phyloP scores from a whole-genome alignment of 2,329 filamentous ascomycete genomes.

The Fusarium pilosicola region DNA sequence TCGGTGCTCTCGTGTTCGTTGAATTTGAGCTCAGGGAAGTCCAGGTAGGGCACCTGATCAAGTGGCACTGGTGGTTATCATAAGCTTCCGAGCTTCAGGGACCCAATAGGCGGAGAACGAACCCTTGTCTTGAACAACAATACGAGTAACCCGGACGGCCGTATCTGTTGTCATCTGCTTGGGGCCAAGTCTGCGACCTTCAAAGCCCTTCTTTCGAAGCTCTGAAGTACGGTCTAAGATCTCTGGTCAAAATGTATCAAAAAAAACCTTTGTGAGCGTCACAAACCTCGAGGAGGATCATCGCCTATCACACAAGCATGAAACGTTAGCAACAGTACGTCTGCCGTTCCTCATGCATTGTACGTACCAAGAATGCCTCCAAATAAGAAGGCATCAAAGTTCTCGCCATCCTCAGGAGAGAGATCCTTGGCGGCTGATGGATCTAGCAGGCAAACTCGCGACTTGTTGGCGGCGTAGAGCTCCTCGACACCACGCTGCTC shows the following conservation, averaged over 20 bases:
- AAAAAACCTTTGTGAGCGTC: neutral
- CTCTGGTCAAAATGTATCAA: slow-evolving; percentile 19
- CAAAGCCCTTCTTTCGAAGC: slow-evolving; percentile 90
- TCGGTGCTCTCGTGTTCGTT: slow-evolving; percentile 92
- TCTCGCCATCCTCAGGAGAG: slow-evolving; percentile 81
- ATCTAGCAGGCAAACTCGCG: slow-evolving; percentile 87
- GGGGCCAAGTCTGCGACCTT: slow-evolving; percentile 85
- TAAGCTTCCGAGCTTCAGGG: slow-evolving; percentile 5
- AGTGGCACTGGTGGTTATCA: slow-evolving; percentile 69
- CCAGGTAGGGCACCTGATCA: slow-evolving; percentile 81
- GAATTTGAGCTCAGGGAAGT: slow-evolving; percentile 89
- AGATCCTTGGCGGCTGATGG: slow-evolving; percentile 85
- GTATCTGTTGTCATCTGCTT: slow-evolving; percentile 99
- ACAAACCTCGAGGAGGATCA: slow-evolving; percentile 88
- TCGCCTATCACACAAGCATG: slow-evolving; percentile 69
- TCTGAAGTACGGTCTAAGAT: slow-evolving; percentile 91
- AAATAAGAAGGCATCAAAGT: slow-evolving; percentile 93
- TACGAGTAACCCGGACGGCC: slow-evolving; percentile 90
- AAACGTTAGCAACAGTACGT: slow-evolving; percentile 20
- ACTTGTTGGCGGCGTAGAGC: slow-evolving; percentile 77
- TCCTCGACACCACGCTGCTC: slow-evolving; percentile 84
- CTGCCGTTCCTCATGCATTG: neutral
- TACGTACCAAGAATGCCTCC: slow-evolving; percentile 89
- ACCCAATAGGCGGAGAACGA: slow-evolving; percentile 43
- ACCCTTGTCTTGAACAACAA: slow-evolving; percentile 88